phyloP scores from a whole-genome alignment of 225 moss, liverwort and hornwort genomes.

The Lunularia cruciata region DNA sequence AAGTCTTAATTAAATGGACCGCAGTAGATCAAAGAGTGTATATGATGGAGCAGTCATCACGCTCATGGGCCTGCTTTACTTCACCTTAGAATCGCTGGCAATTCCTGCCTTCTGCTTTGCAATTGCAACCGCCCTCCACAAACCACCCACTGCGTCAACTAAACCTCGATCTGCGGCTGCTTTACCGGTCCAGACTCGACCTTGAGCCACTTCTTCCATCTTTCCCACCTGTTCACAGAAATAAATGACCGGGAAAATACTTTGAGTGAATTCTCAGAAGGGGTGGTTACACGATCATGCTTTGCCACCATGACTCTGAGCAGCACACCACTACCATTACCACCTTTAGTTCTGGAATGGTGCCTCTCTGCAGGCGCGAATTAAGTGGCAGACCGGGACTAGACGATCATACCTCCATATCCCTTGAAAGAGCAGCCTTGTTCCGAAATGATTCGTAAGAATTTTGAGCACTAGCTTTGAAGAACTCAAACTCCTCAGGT shows the following conservation, averaged over 20 bases:
- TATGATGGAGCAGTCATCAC: no score
- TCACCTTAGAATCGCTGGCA: conserved; percentile 62
- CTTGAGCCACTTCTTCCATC: conserved; percentile 98
- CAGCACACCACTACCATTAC: no score
- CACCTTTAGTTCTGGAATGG: no score
- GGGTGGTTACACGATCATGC: not conserved
- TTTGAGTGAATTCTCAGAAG: not conserved
- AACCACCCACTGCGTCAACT: conserved; percentile 83
- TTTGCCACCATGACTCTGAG: no score
- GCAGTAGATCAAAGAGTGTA: not conserved
- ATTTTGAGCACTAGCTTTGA: conserved; percentile 70
- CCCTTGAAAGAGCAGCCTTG: conserved; percentile 90
- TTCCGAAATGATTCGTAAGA: conserved; percentile 84
- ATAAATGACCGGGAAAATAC: no score
- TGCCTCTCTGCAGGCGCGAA: no score
- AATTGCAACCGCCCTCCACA: conserved; percentile 82
- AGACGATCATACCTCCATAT: conserved; percentile 57
- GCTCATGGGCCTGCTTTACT: no score
- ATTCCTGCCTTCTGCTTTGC: conserved; percentile 95
- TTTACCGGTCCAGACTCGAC: conserved; percentile 98
- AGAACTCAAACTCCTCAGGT: conserved; percentile 75
- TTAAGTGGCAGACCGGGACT: no score
- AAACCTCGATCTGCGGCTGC: conserved; percentile 74
- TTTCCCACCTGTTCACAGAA: conserved; percentile 56
- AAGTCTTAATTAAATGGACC: not conserved